Base-by-base conservation (phyloP, 257 asterid species). In the Leptodermis oblonga region DNA sequence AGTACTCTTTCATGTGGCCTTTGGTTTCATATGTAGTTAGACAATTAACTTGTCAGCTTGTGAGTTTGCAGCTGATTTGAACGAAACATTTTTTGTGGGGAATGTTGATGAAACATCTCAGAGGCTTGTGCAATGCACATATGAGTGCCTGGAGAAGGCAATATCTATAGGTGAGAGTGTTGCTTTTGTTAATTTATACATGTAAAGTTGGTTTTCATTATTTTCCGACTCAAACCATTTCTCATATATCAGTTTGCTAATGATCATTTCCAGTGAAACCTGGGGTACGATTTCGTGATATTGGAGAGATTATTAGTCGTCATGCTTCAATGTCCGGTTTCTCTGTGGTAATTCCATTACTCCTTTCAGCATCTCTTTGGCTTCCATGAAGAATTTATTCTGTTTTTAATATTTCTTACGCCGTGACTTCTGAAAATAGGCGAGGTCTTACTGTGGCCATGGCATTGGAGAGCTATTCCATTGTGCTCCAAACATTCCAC, bases 381-480 rank as follows among this genome's bases (percentile, higher is more conserved):
- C 54, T 71, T 60, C 58, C 37, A 30, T 18, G 22, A n/a, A 45
- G 20, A 34, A 68, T 72, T 39, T 37, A 30, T 59, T 22, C 41
- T 12, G 30, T 62, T 28, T 10, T 33, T 43, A 28, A 23, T 1
- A 25, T 55, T 69, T 20, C 7, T 26, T 53, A 7, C 13, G 49
- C 52, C 36, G 36, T 22, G 22, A 41, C 62, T 70, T 51, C 45
- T 64, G 76, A 74, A 63, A 46, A 55, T 67, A 94, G 99, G 99
- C 79, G 76, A 94, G 76, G 77, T 87, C 99, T 22, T 81, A 81
- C 75, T 90, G 97, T 70, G 99, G 99, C 74, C 99, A 93, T 84
- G 99, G 99, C 62, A 88, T 93, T 74, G 99, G 99, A 7, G 96
- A 89, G 81, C 96, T 94, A 75, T 91, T 90, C 81, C 97, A 94